Conservation (phyloP, 1,284 basidiomycete species). For the Golubevia sp. region DNA sequence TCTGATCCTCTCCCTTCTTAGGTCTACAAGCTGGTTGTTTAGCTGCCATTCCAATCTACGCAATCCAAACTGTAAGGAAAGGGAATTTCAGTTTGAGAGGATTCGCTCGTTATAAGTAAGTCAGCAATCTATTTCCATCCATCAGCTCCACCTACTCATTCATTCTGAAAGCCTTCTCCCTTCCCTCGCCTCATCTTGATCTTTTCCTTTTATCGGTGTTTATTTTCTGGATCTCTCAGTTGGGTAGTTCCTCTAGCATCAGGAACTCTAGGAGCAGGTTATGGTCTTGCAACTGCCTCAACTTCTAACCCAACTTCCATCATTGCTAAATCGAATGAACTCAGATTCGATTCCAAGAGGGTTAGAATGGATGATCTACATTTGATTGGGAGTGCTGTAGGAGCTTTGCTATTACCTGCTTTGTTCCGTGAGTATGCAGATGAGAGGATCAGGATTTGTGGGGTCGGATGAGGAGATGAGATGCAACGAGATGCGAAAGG, state of each 20-base stretch:
- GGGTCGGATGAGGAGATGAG: too few species aligned
- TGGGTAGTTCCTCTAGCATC: slow-evolving; percentile 39
- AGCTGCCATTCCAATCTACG: slow-evolving; percentile 43
- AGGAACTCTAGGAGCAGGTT: slow-evolving; percentile 17
- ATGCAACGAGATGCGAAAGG: too few species aligned
- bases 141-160: neutral
- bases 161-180: neutral
- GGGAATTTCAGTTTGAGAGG: slow-evolving; percentile 32
- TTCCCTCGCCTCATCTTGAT: neutral
- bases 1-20: slow-evolving; percentile 1
- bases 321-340: slow-evolving; percentile 8
- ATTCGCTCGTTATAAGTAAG: slow-evolving; percentile 36
- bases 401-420: slow-evolving; percentile 43
- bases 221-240: slow-evolving; percentile 15
- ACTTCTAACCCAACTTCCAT: slow-evolving; percentile 22
- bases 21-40: slow-evolving; percentile 33
- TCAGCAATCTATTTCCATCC: neutral
- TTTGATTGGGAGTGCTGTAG: slow-evolving; percentile 45
- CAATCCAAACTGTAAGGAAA: slow-evolving; percentile 24
- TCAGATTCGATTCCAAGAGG: slow-evolving; percentile 5
- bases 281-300: slow-evolving; percentile 23
- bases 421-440: slow-evolving; percentile 23
- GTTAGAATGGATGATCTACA: slow-evolving; percentile 46
- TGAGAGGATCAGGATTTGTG: too few species aligned
- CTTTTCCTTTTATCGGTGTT: neutral